Base-by-base conservation (phyloP, 441 rosid species). In the Gossypium schwendimanii region DNA sequence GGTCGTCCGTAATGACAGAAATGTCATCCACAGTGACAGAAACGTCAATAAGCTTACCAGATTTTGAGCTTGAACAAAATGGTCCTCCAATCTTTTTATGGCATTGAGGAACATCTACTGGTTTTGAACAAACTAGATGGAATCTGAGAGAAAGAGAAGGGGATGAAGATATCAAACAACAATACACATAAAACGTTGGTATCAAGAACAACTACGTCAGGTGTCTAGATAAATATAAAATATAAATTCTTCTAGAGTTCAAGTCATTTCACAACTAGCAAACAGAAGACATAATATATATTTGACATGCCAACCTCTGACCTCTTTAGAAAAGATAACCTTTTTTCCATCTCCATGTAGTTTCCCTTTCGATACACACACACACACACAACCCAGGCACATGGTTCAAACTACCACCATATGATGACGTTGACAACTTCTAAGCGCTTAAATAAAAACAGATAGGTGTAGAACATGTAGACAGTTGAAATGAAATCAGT, bases 71-170 rank as follows among this genome's bases (percentile, higher is more conserved):
- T 12, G 63, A 60, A 60, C 3, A 28, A 14, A 47, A 61, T 14
- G 24, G 2, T 9, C 1, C 55, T 39, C 41, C 41, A 66, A 8
- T 45, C 63, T 18, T 49, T 24, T n/a, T 12, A 49, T 31, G 66
- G 55, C 58, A 7, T 14, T 33, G 60, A 57, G 31, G 69, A 28
- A 36, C 59, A 75, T 69, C 53, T 71, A 82, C 63, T 61, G 72
- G 61, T 80, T 81, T 77, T 72, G 84, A 87, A 85, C 72, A 87
- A 82, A 80, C 82, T 86, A 61, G 94, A 82, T 4, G 91, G 85
- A 59, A 90, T 91, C 97, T 89, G 91, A 70, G 76, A 69, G 65
- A 18, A 36, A 36, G 45, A 55, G 21, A 57, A 60, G 26, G 57
- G 72, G 31, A 23, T 20, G 57, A 61, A 55, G 54, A 21, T 6